These are phyloP conservation scores for Fusarium pseudoanthophilum DNA, from an alignment of 2,329 filamentous ascomycete species.

Conservation along the genomic window DNA sequence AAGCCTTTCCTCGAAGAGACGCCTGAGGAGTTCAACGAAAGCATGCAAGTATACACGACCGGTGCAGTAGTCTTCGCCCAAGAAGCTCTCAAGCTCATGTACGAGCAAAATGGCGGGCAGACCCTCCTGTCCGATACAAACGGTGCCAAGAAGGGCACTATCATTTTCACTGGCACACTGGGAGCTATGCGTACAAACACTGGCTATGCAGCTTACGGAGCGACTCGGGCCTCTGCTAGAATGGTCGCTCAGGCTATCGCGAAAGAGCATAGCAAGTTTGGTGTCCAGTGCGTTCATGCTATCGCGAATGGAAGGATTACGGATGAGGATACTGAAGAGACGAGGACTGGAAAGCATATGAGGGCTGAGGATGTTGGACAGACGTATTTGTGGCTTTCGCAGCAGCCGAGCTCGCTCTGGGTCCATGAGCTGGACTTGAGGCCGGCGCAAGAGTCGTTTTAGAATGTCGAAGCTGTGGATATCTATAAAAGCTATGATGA, in stretches of 20 bases:
- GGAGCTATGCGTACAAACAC: constrained; percentile 64
- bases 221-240: constrained; percentile 61
- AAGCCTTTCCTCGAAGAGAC: constrained; percentile 67
- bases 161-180: constrained; percentile 67
- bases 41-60: constrained; percentile 62
- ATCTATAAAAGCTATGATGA: background rate
- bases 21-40: constrained; percentile 59
- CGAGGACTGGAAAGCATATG: constrained; percentile 64
- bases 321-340: constrained; percentile 60
- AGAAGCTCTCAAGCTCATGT: constrained; percentile 61
- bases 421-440: constrained; percentile 36
- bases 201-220: constrained; percentile 65
- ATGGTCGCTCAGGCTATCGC: constrained; percentile 67
- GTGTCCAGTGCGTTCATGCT: constrained; percentile 68
- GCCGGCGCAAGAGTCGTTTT: constrained; percentile 31
- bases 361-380: constrained; percentile 67
- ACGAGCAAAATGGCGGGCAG: constrained; percentile 61
- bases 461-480: too few species aligned
- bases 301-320: constrained; percentile 66
- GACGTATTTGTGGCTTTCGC: constrained; percentile 60
- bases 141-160: constrained; percentile 63
- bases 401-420: constrained; percentile 32
- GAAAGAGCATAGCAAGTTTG: constrained; percentile 65
- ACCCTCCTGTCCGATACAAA: constrained; percentile 55
- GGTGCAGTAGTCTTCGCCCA: constrained; percentile 67